Base-by-base conservation (phyloP, 192 early-diverging fungal species). In the Backusella morwellensis region DNA sequence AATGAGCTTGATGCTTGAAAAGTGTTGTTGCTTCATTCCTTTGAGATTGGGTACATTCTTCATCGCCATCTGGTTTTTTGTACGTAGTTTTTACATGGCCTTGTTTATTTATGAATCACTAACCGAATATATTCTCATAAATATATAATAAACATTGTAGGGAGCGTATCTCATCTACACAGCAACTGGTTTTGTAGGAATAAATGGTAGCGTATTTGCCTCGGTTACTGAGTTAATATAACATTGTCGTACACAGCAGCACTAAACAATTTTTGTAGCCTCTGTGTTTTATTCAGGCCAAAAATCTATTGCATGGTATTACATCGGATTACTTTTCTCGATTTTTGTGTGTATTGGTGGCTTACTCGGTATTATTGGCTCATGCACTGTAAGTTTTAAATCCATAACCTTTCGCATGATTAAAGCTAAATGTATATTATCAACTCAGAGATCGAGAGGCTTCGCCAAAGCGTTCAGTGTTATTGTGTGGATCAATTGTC, bases 21-120 rank as follows among this genome's bases (percentile, higher is more conserved):
- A 77, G 59, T 83, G 82, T 35, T 83, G 82, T 68, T 77, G 82
- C 52, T 80, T 78, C 67, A 83, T 83, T 70, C 82, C 82, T 29
- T 50, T 83, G 32, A 54, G 82, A 56, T 67, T 78, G 19, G 82
- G 78, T 7, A 80, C 78, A 26, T 83, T 80, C 70, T 74, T 83
- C 35, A 83, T 83, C 71, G 75, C 82, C 35, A 68, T 80, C 21
- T 79, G 75, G 71, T 80, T 83, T 68, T 72, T 73, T 70, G 82
- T 83, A 83, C 68, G 73, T 12, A 32, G 1, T 32, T 76, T 76
- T 70, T 29, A 8, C 67, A 5, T 42, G 14, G 34, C 15, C 17
- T 71, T 47, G 38, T 35, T 72, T n/a, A 42, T 35, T 4, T 26
- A 35, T 21, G 42, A 8, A 32, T 9, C 6, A 7, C 19, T 63